Evolutionary conservation across 176 grass and related monocot genomes (phyloP).

Genomic region (Juncus effusus): DNA sequence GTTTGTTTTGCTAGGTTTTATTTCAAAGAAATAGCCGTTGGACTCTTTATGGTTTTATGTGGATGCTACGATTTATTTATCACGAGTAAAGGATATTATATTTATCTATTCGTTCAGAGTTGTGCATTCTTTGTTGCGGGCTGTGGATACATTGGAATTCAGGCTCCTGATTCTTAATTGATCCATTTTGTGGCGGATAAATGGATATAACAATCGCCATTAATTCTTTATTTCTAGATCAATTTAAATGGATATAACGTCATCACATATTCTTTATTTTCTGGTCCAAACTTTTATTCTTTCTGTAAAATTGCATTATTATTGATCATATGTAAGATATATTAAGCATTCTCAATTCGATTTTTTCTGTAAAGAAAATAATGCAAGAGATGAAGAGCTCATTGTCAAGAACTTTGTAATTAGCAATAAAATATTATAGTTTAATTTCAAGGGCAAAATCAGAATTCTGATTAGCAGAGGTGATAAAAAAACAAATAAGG

Average conservation of each 20-base stretch:
- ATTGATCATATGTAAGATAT: not conserved
- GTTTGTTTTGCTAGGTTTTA: constrained; percentile 51
- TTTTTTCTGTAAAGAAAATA: constrained; percentile 8
- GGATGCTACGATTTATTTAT: constrained; percentile 61
- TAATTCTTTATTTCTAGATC: too few species aligned
- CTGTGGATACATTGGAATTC: constrained; percentile 64
- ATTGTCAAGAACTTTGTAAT: too few species aligned
- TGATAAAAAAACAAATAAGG: too few species aligned
- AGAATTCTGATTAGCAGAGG: too few species aligned
- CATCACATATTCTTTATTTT: not conserved
- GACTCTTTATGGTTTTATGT: constrained; percentile 50
- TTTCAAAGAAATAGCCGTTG: constrained; percentile 55
- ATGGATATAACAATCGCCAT: too few species aligned
- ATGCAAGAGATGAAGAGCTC: too few species aligned
- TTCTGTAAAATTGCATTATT: constrained; percentile 5
- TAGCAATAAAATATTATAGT: too few species aligned
- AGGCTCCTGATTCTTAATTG: constrained; percentile 39
- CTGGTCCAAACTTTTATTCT: not conserved
- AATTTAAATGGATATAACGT: too few species aligned
- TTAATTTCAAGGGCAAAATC: too few species aligned
- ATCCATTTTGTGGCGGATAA: not conserved
- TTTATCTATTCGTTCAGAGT: constrained; percentile 72
- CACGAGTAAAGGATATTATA: constrained; percentile 66
- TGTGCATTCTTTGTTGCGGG: constrained; percentile 61
- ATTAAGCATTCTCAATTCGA: not conserved